Conservation (phyloP, 305 asterid genomes). For the Andrographis paniculata region DNA sequence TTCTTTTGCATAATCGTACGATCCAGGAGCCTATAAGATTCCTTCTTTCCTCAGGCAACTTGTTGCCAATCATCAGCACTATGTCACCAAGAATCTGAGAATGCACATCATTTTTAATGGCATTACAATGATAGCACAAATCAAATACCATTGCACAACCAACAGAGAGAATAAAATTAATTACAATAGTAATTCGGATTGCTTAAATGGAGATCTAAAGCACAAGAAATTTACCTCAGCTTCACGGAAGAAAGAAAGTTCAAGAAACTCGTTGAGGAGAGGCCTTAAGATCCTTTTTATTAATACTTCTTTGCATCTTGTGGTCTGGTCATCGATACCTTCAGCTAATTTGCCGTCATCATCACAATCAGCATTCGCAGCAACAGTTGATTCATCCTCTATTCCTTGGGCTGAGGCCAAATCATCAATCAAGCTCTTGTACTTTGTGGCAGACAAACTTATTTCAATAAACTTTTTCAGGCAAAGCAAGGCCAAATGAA, state of each 20-base stretch:
- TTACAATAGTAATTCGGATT: background rate
- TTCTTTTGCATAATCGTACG: slow-evolving; percentile 40
- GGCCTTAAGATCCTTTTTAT: slow-evolving; percentile 45
- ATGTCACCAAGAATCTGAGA: slow-evolving; percentile 55
- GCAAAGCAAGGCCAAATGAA: slow-evolving; percentile 52
- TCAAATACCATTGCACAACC: slow-evolving; percentile 7
- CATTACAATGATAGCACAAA: slow-evolving; percentile 7
- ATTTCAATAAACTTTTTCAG: slow-evolving; percentile 54
- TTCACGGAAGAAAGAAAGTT: slow-evolving; percentile 49
- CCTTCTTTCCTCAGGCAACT: slow-evolving; percentile 42
- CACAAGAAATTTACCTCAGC: slow-evolving; percentile 54
- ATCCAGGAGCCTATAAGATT: slow-evolving; percentile 55
- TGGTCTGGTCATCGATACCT: slow-evolving; percentile 37
- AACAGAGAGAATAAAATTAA: too few relatives aligned
- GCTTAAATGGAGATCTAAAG: slow-evolving; percentile 12
- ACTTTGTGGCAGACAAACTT: slow-evolving; percentile 36
- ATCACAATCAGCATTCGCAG: slow-evolving; percentile 18
- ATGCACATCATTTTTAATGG: slow-evolving; percentile 6
- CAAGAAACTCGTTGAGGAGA: slow-evolving; percentile 45
- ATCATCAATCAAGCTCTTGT: slow-evolving; percentile 41
- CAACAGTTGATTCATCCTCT: slow-evolving; percentile 23
- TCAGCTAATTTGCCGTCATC: slow-evolving; percentile 38
- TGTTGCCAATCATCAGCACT: slow-evolving; percentile 47
- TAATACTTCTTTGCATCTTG: slow-evolving; percentile 48
- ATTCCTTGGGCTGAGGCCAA: slow-evolving; percentile 37